Evolutionary conservation across 2,329 filamentous ascomycete genomes (phyloP).

Genomic region (Fusarium sp.): DNA sequence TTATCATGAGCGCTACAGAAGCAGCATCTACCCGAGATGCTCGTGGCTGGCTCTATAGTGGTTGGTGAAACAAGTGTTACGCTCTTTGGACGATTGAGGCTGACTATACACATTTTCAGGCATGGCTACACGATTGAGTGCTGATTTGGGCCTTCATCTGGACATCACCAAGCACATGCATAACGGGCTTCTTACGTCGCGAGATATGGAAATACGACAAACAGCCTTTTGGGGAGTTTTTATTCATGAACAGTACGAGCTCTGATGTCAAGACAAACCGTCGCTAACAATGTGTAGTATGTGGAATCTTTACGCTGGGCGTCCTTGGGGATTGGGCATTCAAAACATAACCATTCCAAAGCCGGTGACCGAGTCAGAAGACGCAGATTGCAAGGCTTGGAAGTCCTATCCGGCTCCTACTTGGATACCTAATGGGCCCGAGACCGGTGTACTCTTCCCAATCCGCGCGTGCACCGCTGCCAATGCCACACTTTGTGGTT

Average conservation of each 20-base stretch:
- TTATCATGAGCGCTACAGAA: conserved; percentile 37
- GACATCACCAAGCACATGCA: conserved; percentile 15
- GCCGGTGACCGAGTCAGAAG: not conserved
- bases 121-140: conserved; percentile 28
- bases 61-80: not conserved
- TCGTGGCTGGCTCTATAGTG: conserved; percentile 42
- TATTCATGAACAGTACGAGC: conserved; percentile 19
- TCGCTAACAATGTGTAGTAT: conserved; percentile 11
- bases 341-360: conserved; percentile 27
- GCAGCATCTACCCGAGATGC: conserved; percentile 35
- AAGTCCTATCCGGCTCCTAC: not conserved
- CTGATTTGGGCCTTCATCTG: conserved; percentile 33
- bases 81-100: not conserved
- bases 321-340: conserved; percentile 33
- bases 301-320: conserved; percentile 33
- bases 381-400: not conserved
- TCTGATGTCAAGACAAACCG: not conserved
- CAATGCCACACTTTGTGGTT: conserved; percentile 22
- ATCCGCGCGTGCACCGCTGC: conserved; percentile 4
- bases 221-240: conserved; percentile 35
- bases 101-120: not conserved
- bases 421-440: no score
- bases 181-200: conserved; percentile 7
- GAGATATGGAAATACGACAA: conserved; percentile 20
- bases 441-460: not conserved